A percentile compares a stretch with the other conserved stretches of the same genome.
phyloP scores from a whole-genome alignment of 2,329 filamentous ascomycete species.

The Apiospora malaysiana region DNA sequence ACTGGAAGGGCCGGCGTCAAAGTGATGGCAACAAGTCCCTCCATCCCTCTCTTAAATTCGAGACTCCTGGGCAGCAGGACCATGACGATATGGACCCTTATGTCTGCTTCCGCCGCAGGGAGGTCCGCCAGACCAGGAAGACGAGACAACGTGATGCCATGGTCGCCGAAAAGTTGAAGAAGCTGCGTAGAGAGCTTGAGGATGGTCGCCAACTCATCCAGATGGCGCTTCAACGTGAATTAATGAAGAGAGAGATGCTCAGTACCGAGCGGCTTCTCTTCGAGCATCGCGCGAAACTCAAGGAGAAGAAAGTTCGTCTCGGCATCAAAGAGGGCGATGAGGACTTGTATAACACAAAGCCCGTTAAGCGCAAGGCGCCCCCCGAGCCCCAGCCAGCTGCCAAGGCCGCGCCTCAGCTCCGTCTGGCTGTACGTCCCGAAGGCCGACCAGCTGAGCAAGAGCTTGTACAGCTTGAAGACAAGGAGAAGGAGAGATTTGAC shows the following conservation, averaged over 20 bases:
- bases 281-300: slow-evolving; percentile 80
- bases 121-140: slow-evolving; percentile 93
- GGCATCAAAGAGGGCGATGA: slow-evolving; percentile 93
- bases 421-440: slow-evolving; percentile 73
- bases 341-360: slow-evolving; percentile 89
- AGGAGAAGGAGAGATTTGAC: slow-evolving; percentile 80
- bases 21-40: slow-evolving; percentile 73
- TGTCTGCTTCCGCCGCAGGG: slow-evolving; percentile 94
- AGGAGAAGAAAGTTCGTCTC: slow-evolving; percentile 86
- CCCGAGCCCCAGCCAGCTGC: slow-evolving; percentile 64
- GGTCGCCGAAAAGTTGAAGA: slow-evolving; percentile 92
- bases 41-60: slow-evolving; percentile 85
- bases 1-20: slow-evolving; percentile 80
- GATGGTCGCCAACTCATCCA: slow-evolving; percentile 82
- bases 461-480: slow-evolving; percentile 76
- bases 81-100: slow-evolving; percentile 96
- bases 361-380: slow-evolving; percentile 67
- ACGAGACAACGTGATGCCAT: slow-evolving; percentile 93
- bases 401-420: slow-evolving; percentile 67
- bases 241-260: slow-evolving; percentile 78
- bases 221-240: slow-evolving; percentile 79
- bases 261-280: slow-evolving; percentile 79
- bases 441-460: slow-evolving; percentile 75
- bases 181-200: slow-evolving; percentile 87
- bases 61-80: slow-evolving; percentile 77